Evolutionary conservation across 768 basidiomycete species (phyloP), one percentile per base, ranked within the genome.

Genomic region (Rhodotorula taiwanensis): DNA sequence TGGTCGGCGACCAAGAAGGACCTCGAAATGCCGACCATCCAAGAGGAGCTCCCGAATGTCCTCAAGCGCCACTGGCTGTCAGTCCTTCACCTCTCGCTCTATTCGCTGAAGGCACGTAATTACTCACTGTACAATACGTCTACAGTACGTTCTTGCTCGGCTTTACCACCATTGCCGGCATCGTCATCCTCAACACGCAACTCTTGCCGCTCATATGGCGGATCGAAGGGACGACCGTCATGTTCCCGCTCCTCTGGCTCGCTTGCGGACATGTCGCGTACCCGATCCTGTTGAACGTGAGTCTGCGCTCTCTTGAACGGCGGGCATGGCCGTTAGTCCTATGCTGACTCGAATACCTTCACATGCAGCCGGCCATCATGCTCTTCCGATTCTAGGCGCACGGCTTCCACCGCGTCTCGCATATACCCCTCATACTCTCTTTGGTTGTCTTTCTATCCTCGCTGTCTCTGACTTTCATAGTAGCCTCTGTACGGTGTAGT

Each of bases 341-440:
- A 45, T 34, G 74, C 62, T 50, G 76, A 7, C 67, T 76, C 33
- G 75, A 69, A 49, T 89, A 89, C 81, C 86, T 93, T 58, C 83
- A 89, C 27, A 81, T 92, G 44, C 92, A 93, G 70, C 90, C 88
- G n/a, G 88, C 86, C 86, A 77, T 90, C 57, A 88, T 89, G 86
- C 86, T 89, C 50, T 90, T 89, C 76, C 85, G 84, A 0, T 83
- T 82, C 62, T 80, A 70, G 28, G n/a, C n/a, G n/a, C n/a, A n/a
- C n/a, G n/a, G n/a, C n/a, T n/a, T n/a, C n/a, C n/a, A n/a, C n/a
- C n/a, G n/a, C n/a, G n/a, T n/a, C n/a, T n/a, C n/a, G n/a, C n/a
- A n/a, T n/a, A n/a, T n/a, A n/a, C n/a, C n/a, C n/a, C n/a, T n/a
- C n/a, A n/a, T n/a, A n/a, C n/a, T n/a, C n/a, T n/a, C n/a, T n/a